Evolutionary conservation across 2,329 filamentous ascomycete genomes (phyloP).

Genomic region (Trematosphaeria pertusa): DNA sequence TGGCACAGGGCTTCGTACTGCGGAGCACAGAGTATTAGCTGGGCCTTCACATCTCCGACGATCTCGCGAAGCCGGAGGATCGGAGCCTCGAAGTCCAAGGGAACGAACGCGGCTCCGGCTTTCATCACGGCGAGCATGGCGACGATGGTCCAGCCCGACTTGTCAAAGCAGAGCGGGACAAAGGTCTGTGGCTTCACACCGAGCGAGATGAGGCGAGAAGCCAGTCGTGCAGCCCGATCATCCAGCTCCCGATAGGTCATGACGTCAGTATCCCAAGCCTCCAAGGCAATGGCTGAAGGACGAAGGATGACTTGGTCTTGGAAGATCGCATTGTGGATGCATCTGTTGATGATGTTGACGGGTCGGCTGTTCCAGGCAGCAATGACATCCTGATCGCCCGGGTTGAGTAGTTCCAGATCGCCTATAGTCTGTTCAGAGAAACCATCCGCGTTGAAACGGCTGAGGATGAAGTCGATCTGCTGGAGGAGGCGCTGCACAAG

Average conservation of each 20-base stretch:
- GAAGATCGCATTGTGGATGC: conserved; percentile 38
- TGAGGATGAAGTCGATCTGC: conserved; percentile 39
- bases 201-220: conserved; percentile 27
- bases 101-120: conserved; percentile 45
- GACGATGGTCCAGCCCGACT: conserved; percentile 42
- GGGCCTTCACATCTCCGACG: conserved; percentile 37
- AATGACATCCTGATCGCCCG: conserved; percentile 26
- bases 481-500: conserved; percentile 34
- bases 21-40: conserved; percentile 35
- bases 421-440: conserved; percentile 17
- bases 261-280: conserved; percentile 36
- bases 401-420: conserved; percentile 31
- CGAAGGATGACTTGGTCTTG: conserved; percentile 28
- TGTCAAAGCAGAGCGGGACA: conserved; percentile 47
- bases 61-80: conserved; percentile 47
- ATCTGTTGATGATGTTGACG: conserved; percentile 29
- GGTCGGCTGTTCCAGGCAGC: conserved; percentile 34
- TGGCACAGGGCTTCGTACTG: conserved; percentile 30
- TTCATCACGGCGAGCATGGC: conserved; percentile 48
- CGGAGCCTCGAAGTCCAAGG: conserved; percentile 47
- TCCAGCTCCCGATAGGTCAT: conserved; percentile 40
- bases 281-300: conserved; percentile 31
- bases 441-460: conserved; percentile 26
- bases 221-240: conserved; percentile 32
- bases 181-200: conserved; percentile 34